These are phyloP conservation scores for Crassisporium funariophilum DNA, from an alignment of 768 basidiomycete species.

Conservation along the genomic window DNA sequence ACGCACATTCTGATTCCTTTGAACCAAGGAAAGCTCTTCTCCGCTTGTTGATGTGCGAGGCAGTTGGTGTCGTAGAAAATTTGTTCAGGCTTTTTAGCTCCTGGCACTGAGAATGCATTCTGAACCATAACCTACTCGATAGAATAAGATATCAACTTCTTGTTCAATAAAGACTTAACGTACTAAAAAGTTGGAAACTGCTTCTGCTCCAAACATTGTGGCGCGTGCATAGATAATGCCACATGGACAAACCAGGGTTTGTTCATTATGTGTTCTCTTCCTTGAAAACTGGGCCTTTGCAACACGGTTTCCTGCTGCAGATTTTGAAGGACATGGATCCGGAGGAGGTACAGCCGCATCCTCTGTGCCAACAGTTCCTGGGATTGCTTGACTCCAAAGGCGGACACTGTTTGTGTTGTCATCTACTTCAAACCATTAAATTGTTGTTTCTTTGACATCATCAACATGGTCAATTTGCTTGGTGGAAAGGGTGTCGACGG, in stretches of 20 bases:
- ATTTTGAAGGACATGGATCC: background rate
- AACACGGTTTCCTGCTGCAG: background rate
- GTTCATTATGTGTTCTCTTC: conserved; percentile 7
- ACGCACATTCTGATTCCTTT: conserved; percentile 17
- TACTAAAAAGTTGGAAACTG: conserved; percentile 6
- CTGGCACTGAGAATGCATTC: conserved; percentile 6
- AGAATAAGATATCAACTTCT: no score
- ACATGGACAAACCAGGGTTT: conserved; percentile 6
- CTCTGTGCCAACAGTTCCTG: background rate
- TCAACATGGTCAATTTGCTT: background rate
- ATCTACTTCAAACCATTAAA: background rate
- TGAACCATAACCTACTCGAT: background rate
- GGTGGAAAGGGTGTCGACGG: background rate
- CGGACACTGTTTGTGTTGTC: background rate
- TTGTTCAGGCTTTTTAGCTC: conserved; percentile 5
- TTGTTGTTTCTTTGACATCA: background rate
- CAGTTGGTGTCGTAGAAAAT: conserved; percentile 15
- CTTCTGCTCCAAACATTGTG: conserved; percentile 7
- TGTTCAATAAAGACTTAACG: no score
- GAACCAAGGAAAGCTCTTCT: conserved; percentile 9
- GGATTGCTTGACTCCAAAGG: background rate
- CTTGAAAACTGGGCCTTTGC: background rate
- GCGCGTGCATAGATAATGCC: conserved; percentile 6
- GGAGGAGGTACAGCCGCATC: background rate
- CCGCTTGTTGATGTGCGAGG: conserved; percentile 4